Conservation (phyloP, 345 rosid genomes). For the Corchorus olitorius region DNA sequence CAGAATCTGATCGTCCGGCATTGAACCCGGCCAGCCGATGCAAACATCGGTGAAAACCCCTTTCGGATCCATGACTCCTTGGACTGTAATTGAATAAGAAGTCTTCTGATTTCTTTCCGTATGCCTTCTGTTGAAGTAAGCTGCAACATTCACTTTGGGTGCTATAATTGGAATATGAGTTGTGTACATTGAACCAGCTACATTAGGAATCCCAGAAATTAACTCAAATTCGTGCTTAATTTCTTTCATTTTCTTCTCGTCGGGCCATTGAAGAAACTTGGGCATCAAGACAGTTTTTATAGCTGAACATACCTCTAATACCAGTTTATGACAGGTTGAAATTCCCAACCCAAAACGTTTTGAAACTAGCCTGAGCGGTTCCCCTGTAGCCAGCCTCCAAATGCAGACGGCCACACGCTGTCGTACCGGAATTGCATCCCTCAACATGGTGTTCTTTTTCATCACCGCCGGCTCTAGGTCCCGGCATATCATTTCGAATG, state of each 20-base stretch:
- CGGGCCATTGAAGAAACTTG: slow-evolving; percentile 55
- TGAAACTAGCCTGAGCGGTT: slow-evolving; percentile 54
- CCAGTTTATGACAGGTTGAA: slow-evolving; percentile 56
- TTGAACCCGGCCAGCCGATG: slow-evolving; percentile 62
- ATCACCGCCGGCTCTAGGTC: slow-evolving; percentile 69
- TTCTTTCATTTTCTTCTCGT: slow-evolving; percentile 24
- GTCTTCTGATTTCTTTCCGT: slow-evolving; percentile 61
- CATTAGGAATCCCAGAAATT: slow-evolving; percentile 39
- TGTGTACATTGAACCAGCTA: slow-evolving; percentile 54
- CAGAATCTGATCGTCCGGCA: slow-evolving; percentile 54
- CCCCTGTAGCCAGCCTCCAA: slow-evolving; percentile 66
- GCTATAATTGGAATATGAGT: slow-evolving; percentile 58
- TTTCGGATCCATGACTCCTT: slow-evolving; percentile 51
- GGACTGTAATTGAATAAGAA: slow-evolving; percentile 50
- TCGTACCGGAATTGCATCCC: slow-evolving; percentile 67
- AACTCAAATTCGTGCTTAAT: slow-evolving; percentile 34
- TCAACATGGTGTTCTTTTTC: slow-evolving; percentile 74
- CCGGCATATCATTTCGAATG: slow-evolving; percentile 71
- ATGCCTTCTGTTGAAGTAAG: slow-evolving; percentile 56
- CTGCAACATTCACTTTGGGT: slow-evolving; percentile 52
- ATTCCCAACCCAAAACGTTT: slow-evolving; percentile 56
- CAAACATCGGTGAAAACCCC: slow-evolving; percentile 57
- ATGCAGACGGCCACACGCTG: slow-evolving; percentile 74
- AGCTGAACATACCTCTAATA: slow-evolving; percentile 59
- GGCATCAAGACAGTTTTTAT: slow-evolving; percentile 58